These are phyloP conservation scores for Phytophthora parvispora DNA, from an alignment of 352 stramenopile species.

Conservation along the genomic window DNA sequence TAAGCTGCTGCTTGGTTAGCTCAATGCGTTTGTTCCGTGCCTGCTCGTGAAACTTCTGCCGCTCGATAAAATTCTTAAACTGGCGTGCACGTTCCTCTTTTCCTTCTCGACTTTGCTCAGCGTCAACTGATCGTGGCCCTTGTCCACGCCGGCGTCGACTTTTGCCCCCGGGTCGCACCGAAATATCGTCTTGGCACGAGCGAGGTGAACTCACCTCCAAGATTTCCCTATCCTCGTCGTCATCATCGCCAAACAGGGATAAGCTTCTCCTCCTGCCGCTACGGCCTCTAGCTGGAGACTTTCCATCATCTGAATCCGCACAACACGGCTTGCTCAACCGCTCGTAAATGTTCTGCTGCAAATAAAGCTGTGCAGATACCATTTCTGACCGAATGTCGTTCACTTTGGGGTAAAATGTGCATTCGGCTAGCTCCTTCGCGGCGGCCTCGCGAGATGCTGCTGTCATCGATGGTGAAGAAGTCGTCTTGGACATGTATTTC, in stretches of 20 bases:
- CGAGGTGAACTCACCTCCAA: slow-evolving; percentile 27
- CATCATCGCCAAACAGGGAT: slow-evolving; percentile 43
- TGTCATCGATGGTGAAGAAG: slow-evolving; percentile 49
- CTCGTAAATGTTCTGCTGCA: slow-evolving; percentile 90
- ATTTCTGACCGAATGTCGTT: slow-evolving; percentile 82
- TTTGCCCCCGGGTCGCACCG: slow-evolving; percentile 38
- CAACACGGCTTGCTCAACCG: slow-evolving; percentile 76
- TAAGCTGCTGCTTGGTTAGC: slow-evolving; percentile 67
- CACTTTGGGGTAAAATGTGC: slow-evolving; percentile 84
- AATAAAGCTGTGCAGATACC: slow-evolving; percentile 85
- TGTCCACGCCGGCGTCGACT: slow-evolving; percentile 26
- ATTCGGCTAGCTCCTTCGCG: slow-evolving; percentile 75
- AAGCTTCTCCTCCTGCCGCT: slow-evolving; percentile 37
- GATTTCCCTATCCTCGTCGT: slow-evolving; percentile 39
- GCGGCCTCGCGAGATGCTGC: slow-evolving; percentile 67
- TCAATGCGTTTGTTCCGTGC: slow-evolving; percentile 74
- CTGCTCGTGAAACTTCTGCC: slow-evolving; percentile 81
- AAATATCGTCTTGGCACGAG: slow-evolving; percentile 66
- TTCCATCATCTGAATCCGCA: slow-evolving; percentile 22
- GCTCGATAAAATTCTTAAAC: slow-evolving; percentile 80
- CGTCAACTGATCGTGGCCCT: slow-evolving; percentile 66
- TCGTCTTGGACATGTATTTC: slow-evolving; percentile 75
- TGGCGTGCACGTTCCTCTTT: slow-evolving; percentile 59
- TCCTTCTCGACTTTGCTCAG: slow-evolving; percentile 45
- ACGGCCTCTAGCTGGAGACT: slow-evolving; percentile 25